phyloP scores from a whole-genome alignment of 176 grass and related monocot species.

The Zoysia pacifica region DNA sequence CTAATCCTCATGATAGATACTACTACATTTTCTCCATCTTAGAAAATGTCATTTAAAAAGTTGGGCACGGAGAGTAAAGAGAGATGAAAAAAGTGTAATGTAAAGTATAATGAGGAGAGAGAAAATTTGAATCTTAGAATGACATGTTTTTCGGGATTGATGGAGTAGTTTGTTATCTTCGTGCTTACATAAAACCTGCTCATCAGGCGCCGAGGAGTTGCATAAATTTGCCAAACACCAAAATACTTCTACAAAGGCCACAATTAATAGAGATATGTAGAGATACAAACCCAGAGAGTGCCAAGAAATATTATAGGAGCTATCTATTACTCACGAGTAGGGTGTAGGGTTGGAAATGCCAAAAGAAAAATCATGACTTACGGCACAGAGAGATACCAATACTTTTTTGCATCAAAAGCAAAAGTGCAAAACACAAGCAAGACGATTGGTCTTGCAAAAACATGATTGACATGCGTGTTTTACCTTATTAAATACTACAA shows the following conservation, averaged over 20 bases:
- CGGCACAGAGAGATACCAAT: background rate
- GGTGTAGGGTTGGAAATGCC: background rate
- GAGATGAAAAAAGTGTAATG: too few relatives aligned
- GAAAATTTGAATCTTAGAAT: too few relatives aligned
- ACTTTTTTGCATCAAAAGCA: background rate
- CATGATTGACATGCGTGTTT: background rate
- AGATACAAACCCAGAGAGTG: background rate
- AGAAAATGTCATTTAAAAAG: too few relatives aligned
- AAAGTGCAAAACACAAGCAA: background rate
- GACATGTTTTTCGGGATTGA: background rate
- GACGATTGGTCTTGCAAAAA: background rate
- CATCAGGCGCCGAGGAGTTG: background rate
- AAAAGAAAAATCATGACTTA: background rate
- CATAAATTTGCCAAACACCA: background rate
- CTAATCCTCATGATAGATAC: background rate
- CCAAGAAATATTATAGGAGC: background rate
- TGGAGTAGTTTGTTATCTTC: background rate
- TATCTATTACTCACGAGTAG: background rate
- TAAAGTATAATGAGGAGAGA: too few relatives aligned
- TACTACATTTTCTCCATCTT: background rate
- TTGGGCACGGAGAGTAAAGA: too few relatives aligned
- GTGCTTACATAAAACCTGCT: background rate
- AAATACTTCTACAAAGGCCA: background rate
- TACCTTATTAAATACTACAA: conserved; percentile 25
- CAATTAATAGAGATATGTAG: background rate